Base-by-base conservation (phyloP, 441 rosid species). In the Mallotus repandus region DNA sequence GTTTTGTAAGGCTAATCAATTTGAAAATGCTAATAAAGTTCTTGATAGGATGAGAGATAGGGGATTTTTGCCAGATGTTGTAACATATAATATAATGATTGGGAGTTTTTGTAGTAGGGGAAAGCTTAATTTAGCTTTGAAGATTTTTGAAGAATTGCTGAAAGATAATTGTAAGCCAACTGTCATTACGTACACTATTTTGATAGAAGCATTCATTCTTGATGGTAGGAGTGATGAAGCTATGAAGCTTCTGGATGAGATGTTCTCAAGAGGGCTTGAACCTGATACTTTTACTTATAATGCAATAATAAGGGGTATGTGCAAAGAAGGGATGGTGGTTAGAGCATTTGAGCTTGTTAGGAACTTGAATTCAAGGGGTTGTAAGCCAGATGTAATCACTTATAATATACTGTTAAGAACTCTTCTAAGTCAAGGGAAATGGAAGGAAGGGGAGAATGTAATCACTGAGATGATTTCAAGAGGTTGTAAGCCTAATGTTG, bases 1-100 rank as follows among this genome's bases (percentile, higher is more conserved):
- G 73, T 89, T 88, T 68, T 88, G 92, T 79, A 91, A 90, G 87
- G 84, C 85, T 22, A 86, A 87, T 79, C 82, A 83, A 68, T 80
- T 88, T 9, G 89, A 86, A 19, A 79, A 81, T 52, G 89, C 94
- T 13, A 84, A 84, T 1, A 84, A 58, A 43, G 87, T 90, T 69
- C 79, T 91, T 46, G 87, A 87, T 72, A 81, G 94, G 78, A 88
- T 93, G 97, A 85, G 81, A 74, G 78, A 81, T 49, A 87, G 84
- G 68, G 97, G 93, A 14, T 81, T 89, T 79, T 76, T 68, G 0
- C 94, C 97, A 0, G 94, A 93, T 66, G 89, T 90, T 19, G 93
- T 91, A 11, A 91, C 97, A 1, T 89, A 89, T 73, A 91, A 89
- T 76, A 88, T 91, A n/a, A 84, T 91, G 92, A 90, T 91, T 56